These are phyloP conservation scores for Plantago lanceolata DNA, from an alignment of 305 asterid genomes.

Conservation along the genomic window DNA sequence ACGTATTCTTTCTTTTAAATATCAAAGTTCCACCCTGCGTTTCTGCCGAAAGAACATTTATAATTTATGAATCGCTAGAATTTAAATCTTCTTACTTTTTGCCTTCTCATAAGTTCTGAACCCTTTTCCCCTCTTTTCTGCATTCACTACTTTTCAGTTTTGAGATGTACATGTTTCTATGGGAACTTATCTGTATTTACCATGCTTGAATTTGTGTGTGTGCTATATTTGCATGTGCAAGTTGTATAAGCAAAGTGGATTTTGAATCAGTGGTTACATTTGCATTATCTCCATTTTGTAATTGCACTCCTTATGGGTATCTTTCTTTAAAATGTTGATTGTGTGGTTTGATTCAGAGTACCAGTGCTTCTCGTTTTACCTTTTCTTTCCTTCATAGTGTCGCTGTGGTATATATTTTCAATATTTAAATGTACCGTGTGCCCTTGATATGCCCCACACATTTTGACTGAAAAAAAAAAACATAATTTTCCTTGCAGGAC, in stretches of 20 bases:
- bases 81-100: no score
- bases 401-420: neutral
- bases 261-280: neutral
- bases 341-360: neutral
- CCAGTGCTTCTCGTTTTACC: neutral
- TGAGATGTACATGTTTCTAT: no score
- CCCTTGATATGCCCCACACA: neutral
- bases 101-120: no score
- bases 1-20: no score
- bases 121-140: no score
- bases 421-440: neutral
- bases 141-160: no score
- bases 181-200: no score
- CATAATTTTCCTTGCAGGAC: slow-evolving; percentile 35
- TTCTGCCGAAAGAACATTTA: no score
- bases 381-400: neutral
- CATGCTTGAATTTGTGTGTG: neutral
- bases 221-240: neutral
- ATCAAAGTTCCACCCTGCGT: no score
- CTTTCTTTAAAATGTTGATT: neutral
- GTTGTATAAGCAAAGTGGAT: neutral
- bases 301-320: neutral
- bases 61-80: no score
- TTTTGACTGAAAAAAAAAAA: neutral
- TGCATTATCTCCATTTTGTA: no score